Evolutionary conservation across 805 yeast genomes (phyloP).

Genomic region (Cyberlindnera xishuangbannaensis): DNA sequence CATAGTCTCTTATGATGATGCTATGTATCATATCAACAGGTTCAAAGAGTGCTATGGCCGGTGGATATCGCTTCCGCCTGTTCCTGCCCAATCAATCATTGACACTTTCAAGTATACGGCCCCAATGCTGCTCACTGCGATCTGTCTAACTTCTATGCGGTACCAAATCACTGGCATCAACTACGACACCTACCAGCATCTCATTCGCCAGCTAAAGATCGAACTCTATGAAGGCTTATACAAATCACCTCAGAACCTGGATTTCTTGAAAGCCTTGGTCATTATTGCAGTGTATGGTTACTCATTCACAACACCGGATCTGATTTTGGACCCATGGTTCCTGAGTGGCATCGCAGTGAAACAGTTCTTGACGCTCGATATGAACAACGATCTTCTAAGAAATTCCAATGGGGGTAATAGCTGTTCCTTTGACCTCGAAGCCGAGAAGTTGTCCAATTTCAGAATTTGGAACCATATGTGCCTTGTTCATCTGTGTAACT

Average conservation of each 20-base stretch:
- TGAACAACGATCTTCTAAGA: constrained; percentile 19
- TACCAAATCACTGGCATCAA: constrained; percentile 28
- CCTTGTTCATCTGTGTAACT: constrained; percentile 59
- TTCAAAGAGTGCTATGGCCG: constrained; percentile 67
- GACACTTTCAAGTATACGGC: constrained; percentile 43
- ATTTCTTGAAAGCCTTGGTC: constrained; percentile 63
- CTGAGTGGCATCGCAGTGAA: constrained; percentile 61
- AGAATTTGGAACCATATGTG: constrained; percentile 70
- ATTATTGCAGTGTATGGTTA: constrained; percentile 60
- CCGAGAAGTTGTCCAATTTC: constrained; percentile 38
- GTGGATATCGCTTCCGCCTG: constrained; percentile 68
- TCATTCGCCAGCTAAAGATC: constrained; percentile 34
- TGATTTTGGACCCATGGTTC: constrained; percentile 65
- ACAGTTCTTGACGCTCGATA: constrained; percentile 50
- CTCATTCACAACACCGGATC: constrained; percentile 47
- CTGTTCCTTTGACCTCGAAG: constrained; percentile 24
- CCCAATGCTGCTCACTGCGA: constrained; percentile 59
- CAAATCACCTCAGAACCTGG: constrained; percentile 44
- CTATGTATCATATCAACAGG: constrained; percentile 43
- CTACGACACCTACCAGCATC: constrained; percentile 26
- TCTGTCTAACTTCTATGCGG: constrained; percentile 58
- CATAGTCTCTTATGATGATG: constrained; percentile 43
- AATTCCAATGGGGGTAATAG: constrained; percentile 14
- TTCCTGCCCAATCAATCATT: constrained; percentile 43
- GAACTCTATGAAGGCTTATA: constrained; percentile 29